Base-by-base conservation (phyloP, 2,329 filamentous ascomycete genomes). In the Leptographium wingfieldii region DNA sequence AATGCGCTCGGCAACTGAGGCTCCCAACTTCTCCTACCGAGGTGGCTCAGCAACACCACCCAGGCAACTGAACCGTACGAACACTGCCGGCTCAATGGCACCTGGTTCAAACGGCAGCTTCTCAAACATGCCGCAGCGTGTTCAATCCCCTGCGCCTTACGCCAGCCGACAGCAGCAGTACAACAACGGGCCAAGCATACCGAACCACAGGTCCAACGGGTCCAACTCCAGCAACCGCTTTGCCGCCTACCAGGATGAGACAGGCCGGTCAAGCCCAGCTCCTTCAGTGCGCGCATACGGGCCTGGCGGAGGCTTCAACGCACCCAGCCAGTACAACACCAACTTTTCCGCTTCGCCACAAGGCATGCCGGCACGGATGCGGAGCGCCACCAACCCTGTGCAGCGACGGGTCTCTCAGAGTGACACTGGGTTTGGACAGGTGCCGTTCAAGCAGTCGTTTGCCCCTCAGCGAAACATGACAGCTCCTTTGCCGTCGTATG, bases 401-500 rank as follows among this genome's bases (percentile, higher is more conserved):
- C 65, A 66, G 33, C 43, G 27, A 27, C 29, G 14, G 29, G 40
- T 10, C 5, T 29, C 29, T 6, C 38, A 33, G 43, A 29, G 29
- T 10, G 12, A 4, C 3, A 10, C n/a, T 22, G 46, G 7, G n/a
- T 49, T 27, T 29, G 48, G 43, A 35, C 33, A 35, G 33, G 33
- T 35, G 33, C 43, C 43, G 43, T 9, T 46, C 16, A 22, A 10
- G 27, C 51, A 29, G 16, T 29, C 11, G 14, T 7, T 22, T 16
- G 3, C 46, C 27, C 71, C 69, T 1, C 67, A 69, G 59, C 66
- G 71, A 27, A 69, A 69, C 61, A 71, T 71, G 70, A 73, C 71
- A 10, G 69, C 69, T 1, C 71, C 71, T 0, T 60, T 67, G 31
- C 65, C 63, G 59, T 14, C 60, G 61, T 58, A 65, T n/a, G 29